Base-by-base conservation (phyloP, 2,329 filamentous ascomycete species). In the Arthrobotrys conoides region DNA sequence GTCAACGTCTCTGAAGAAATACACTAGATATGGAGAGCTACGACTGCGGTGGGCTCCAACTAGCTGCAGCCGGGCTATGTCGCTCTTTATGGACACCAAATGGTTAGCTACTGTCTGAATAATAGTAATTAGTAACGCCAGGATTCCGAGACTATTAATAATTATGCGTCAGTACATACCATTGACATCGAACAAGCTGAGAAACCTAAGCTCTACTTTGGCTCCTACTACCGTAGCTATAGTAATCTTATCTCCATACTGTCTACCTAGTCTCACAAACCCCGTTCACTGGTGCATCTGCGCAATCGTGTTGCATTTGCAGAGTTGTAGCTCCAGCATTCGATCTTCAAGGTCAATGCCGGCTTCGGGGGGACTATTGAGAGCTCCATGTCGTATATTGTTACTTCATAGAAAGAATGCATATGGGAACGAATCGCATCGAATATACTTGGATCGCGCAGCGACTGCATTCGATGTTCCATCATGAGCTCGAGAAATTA, bases 221-320 rank as follows among this genome's bases (percentile, higher is more conserved):
- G 53, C 30, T 38, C 18, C 30, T 38, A 59, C 30, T 24, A 20
- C 53, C 6, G 33, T 14, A 14, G 5, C n/a, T 38, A 20, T 46
- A 6, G 44, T 18, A 5, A 3, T 18, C 53, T 38, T 38, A 59
- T 59, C 53, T 59, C 53, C 30, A 38, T 59, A 3, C 30, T 22
- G 0, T 30, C 6, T 6, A 61, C 57, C 44, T 5, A 41, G 57
- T 61, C 57, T 44, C 57, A 61, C 57, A 61, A 44, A 44, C 14
- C 36, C 33, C 20, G 20, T 27, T 44, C 36, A n/a, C 20, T 27
- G 20, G 16, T 41, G 18, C 57, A 27, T 41, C 18, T 27, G 14
- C 36, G 14, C 36, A 61, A 61, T 44, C 20, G 36, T 44, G 57
- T 61, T 61, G 57, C 57, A 61, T 61, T 44, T 18, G 36, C 5